Conservation (phyloP, 805 yeast species). For the Cyberlindnera mrakii region DNA sequence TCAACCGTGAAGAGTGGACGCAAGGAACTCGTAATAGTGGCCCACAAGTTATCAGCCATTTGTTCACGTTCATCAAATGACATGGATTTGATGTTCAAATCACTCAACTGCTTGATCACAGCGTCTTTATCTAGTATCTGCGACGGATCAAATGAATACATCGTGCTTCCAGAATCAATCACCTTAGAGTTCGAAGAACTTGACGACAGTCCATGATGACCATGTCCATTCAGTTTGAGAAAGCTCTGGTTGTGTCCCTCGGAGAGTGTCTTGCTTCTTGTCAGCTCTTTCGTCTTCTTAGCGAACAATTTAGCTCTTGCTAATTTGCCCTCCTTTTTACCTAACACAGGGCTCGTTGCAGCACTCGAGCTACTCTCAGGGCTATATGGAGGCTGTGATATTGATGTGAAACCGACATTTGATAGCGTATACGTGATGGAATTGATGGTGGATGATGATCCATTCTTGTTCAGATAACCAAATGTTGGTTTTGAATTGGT, state of each 20-base stretch:
- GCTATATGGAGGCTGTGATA: slow-evolving; percentile 7
- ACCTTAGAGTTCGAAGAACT: slow-evolving; percentile 32
- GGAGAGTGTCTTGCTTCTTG: slow-evolving; percentile 9
- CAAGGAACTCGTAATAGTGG: slow-evolving; percentile 34
- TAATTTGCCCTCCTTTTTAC: slow-evolving; percentile 18
- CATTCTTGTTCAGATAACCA: slow-evolving; percentile 12
- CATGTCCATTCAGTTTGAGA: slow-evolving; percentile 13
- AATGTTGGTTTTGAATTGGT: slow-evolving; percentile 5
- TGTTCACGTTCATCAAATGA: slow-evolving; percentile 31
- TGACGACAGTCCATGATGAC: slow-evolving; percentile 27
- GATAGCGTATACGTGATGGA: slow-evolving; percentile 21
- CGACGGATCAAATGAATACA: slow-evolving; percentile 31
- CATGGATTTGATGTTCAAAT: slow-evolving; percentile 23
- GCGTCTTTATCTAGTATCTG: slow-evolving; percentile 25
- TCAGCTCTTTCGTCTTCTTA: slow-evolving; percentile 21
- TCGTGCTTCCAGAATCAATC: slow-evolving; percentile 25
- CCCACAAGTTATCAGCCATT: slow-evolving; percentile 46
- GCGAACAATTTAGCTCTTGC: slow-evolving; percentile 23
- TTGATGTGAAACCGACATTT: slow-evolving; percentile 22
- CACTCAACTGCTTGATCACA: slow-evolving; percentile 26
- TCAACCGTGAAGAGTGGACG: slow-evolving; percentile 46
- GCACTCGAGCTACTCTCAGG: slow-evolving; percentile 2
- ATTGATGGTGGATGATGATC: slow-evolving; percentile 21
- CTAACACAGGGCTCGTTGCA: slow-evolving; percentile 12
- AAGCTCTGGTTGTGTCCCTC: slow-evolving; percentile 15